A percentile compares a stretch with the other conserved stretches of the same genome.
Evolutionary conservation across 805 yeast species (phyloP).

Genomic region (Candida broadrunensis): DNA sequence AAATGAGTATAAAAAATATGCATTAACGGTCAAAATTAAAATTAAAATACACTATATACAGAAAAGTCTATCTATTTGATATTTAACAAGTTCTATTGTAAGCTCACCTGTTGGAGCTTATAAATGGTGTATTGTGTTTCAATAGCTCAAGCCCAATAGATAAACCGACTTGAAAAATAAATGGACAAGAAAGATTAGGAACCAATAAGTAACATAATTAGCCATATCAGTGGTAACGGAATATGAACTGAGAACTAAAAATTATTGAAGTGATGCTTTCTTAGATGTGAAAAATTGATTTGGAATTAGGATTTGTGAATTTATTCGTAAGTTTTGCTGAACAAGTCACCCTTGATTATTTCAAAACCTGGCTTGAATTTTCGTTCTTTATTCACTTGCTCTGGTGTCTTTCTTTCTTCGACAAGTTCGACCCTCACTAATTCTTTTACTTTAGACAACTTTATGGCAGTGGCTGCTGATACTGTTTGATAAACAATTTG

Average conservation of each 20-base stretch:
- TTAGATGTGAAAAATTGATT: too few relatives aligned
- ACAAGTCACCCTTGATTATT: constrained; percentile 4
- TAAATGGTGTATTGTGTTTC: too few relatives aligned
- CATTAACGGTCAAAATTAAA: not conserved
- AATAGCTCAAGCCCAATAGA: too few relatives aligned
- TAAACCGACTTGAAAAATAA: too few relatives aligned
- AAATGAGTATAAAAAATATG: not conserved
- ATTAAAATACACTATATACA: not conserved
- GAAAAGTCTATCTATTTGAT: not conserved
- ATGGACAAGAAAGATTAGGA: too few relatives aligned
- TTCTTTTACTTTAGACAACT: constrained; percentile 79
- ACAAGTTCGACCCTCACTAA: constrained; percentile 78
- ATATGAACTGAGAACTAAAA: too few relatives aligned
- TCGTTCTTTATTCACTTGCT: constrained; percentile 53
- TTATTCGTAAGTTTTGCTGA: constrained; percentile 1
- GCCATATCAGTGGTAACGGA: too few relatives aligned
- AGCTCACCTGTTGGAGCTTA: too few relatives aligned
- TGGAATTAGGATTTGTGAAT: too few relatives aligned
- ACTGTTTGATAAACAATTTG: constrained; percentile 70
- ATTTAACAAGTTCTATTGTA: too few relatives aligned
- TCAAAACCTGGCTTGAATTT: constrained; percentile 64
- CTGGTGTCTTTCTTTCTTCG: constrained; percentile 47
- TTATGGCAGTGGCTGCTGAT: constrained; percentile 80
- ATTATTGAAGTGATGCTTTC: too few relatives aligned
- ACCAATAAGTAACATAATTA: too few relatives aligned